These are phyloP conservation scores for Phytophthora fragariae DNA, from an alignment of 352 stramenopile genomes.

Conservation along the genomic window DNA sequence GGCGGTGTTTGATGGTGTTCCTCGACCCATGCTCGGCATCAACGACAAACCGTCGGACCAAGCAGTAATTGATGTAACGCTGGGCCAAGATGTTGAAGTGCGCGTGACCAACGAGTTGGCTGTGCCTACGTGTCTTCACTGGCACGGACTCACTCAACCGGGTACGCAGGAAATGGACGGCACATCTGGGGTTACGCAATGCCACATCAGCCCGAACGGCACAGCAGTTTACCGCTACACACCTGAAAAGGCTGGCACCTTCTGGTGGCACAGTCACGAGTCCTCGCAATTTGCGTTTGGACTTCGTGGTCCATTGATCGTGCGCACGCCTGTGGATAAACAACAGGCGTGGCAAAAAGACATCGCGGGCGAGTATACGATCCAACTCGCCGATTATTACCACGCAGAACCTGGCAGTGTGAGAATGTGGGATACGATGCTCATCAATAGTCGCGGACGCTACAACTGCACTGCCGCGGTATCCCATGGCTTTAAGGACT, in stretches of 20 bases:
- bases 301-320: constrained; percentile 29
- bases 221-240: constrained; percentile 27
- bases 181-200: constrained; percentile 30
- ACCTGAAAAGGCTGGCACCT: constrained; percentile 24
- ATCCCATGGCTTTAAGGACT: background rate
- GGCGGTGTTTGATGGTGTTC: constrained; percentile 15
- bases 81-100: constrained; percentile 22
- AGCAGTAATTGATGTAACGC: constrained; percentile 16
- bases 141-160: constrained; percentile 31
- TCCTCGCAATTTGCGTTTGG: constrained; percentile 32
- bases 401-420: background rate
- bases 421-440: constrained; percentile 21
- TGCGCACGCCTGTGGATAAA: constrained; percentile 7
- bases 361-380: constrained; percentile 20
- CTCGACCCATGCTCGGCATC: constrained; percentile 6
- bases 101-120: constrained; percentile 11
- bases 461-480: constrained; percentile 9
- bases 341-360: constrained; percentile 1
- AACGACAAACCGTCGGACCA: constrained; percentile 19
- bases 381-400: constrained; percentile 32
- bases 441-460: constrained; percentile 31
- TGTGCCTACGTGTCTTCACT: constrained; percentile 21
- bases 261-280: constrained; percentile 40
- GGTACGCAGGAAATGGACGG: constrained; percentile 35
- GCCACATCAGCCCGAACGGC: constrained; percentile 14